Evolutionary conservation across 305 asterid genomes (phyloP).

Genomic region (Fraxinus nigra): DNA sequence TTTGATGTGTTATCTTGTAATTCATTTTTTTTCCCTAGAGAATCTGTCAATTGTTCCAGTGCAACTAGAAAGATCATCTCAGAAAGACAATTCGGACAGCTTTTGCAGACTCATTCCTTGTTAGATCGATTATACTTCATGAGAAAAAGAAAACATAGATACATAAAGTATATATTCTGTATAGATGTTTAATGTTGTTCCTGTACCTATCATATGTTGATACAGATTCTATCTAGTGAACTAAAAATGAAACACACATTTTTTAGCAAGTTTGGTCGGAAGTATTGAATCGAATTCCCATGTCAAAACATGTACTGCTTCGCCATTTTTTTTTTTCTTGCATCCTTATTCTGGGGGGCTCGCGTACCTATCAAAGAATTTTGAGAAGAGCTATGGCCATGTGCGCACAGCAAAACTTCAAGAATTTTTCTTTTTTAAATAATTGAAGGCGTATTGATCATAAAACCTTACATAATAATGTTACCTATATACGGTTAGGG

Average conservation of each 20-base stretch:
- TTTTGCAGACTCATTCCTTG: neutral
- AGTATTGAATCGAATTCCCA: neutral
- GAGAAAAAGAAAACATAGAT: neutral
- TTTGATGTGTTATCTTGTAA: neutral
- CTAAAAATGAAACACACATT: neutral
- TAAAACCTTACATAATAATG: too few species aligned
- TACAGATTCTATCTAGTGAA: neutral
- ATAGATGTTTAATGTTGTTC: neutral
- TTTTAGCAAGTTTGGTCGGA: neutral
- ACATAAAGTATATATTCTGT: neutral
- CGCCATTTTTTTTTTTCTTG: neutral
- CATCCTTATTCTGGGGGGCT: neutral
- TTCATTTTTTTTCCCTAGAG: neutral
- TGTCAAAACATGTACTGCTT: neutral
- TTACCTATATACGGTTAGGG: too few species aligned
- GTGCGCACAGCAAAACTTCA: too few species aligned
- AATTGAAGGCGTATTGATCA: too few species aligned
- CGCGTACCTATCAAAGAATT: constrained; percentile 30
- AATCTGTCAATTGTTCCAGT: neutral
- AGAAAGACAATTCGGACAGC: neutral
- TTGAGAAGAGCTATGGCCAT: too few species aligned
- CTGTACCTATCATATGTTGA: neutral
- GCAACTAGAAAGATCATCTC: neutral
- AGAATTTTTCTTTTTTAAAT: too few species aligned
- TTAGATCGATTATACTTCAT: neutral